Evolutionary conservation across 192 early-diverging fungal species (phyloP), one percentile per base, ranked within the genome.

Genomic region (Kickxella alabastrina): DNA sequence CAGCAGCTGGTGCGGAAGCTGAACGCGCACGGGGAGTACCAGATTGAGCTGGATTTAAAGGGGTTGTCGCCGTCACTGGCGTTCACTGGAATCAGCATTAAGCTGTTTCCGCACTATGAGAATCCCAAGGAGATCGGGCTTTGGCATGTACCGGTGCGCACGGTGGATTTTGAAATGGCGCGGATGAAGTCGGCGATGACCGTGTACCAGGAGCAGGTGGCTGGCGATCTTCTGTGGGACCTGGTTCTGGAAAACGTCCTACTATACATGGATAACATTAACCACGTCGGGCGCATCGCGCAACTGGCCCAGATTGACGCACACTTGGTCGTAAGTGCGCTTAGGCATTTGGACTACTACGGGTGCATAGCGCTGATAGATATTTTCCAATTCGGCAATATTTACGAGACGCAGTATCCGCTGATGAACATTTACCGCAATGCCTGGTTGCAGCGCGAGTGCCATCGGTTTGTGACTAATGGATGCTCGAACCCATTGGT

Each of bases 371-470:
- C 82, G 26, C 59, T 97, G 68, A 83, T 90, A 4, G 93, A 97
- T 52, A 85, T 99, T 17, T 97, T 97, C 67, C 90, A 96, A 82
- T 99, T 93, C 60, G 80, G 84, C 52, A 99, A 99, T 57, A 68
- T 95, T 0, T 99, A 99, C 57, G 70, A 74, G 52, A 23, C 50
- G 6, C 59, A 59, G 64, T 42, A 62, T 46, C 65, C 54, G 22
- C 25, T 95, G 24, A 68, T 91, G 36, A 65, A 81, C 13, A 22
- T 67, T 25, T 62, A 62, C 17, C 42, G 59, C 5, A 80, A 82
- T 31, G 64, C 62, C 13, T 77, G 83, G 12, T 40, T 89, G 34
- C 92, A 92, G 57, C 64, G 65, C 21, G 89, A 97, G 49, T 92
- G 92, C 64, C 52, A 82, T 6, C 57, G 61, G 14, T 95, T 92